Evolutionary conservation across 345 rosid genomes (phyloP).

Genomic region (Iberis pinnata): DNA sequence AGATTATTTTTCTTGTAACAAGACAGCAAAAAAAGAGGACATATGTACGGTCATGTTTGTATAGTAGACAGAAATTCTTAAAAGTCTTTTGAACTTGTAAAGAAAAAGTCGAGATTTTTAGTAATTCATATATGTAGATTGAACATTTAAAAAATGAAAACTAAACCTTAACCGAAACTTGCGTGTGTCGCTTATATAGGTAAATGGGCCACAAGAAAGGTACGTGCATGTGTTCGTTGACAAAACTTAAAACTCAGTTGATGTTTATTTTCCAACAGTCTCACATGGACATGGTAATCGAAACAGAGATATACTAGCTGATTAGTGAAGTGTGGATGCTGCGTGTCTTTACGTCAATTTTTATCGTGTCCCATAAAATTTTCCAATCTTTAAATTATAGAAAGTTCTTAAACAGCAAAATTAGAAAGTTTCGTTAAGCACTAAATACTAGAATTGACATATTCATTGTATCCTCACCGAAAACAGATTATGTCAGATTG

Average conservation of each 20-base stretch:
- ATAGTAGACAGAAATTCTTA: too few relatives aligned
- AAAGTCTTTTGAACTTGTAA: too few relatives aligned
- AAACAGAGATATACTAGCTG: slow-evolving; percentile 23
- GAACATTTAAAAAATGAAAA: too few relatives aligned
- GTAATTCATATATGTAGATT: too few relatives aligned
- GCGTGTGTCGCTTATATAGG: too few relatives aligned
- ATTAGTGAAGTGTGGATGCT: background rate
- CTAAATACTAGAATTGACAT: slow-evolving; percentile 9
- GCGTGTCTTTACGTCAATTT: slow-evolving; percentile 11
- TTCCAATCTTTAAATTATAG: slow-evolving; percentile 12
- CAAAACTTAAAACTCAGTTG: background rate
- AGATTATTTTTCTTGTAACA: too few relatives aligned
- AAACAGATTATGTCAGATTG: slow-evolving; percentile 25
- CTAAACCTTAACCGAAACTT: too few relatives aligned
- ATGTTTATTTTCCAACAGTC: slow-evolving; percentile 3
- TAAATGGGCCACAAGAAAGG: too few relatives aligned
- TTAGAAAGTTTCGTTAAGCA: slow-evolving; percentile 17
- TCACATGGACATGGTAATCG: slow-evolving; percentile 1
- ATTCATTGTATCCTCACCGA: slow-evolving; percentile 28
- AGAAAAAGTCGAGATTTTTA: too few relatives aligned
- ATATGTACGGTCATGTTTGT: too few relatives aligned
- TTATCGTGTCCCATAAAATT: slow-evolving; percentile 8
- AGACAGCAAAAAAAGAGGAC: too few relatives aligned
- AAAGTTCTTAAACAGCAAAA: slow-evolving; percentile 23
- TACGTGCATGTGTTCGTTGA: too few relatives aligned